Base-by-base conservation (phyloP, 768 basidiomycete species). In the Tubosaeta sp. region DNA sequence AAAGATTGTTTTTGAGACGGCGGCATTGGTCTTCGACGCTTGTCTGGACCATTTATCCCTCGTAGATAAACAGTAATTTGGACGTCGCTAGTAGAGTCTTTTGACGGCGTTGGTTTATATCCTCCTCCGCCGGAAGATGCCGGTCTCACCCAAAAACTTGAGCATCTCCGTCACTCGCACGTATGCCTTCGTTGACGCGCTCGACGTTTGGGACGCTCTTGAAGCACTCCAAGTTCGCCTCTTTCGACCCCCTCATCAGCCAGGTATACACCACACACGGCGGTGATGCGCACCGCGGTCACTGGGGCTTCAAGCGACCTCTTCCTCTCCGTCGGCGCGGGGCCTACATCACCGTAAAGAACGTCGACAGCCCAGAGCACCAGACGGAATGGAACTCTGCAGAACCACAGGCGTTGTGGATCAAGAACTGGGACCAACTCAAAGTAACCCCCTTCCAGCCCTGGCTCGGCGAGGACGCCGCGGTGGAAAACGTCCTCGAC, bases 1-100 rank as follows among this genome's bases (percentile, higher is more conserved):
- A 83, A 80, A 84, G 87, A 91, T 79, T 90, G 89, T 91, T 91
- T 91, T 90, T 80, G 86, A 87, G 86, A 74, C 65, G 62, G 46
- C 69, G 11, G 25, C 13, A 5, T 66, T 68, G 46, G 48, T 91
- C 86, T 89, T 67, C 86, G 85, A 88, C 88, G 80, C 76, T 85
- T 90, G 88, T 91, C 88, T 91, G 88, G 88, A 85, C 88, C 79
- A 72, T 84, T 83, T 78, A 75, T 81, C 79, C 85, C 73, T 82
- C 67, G 69, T 73, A 77, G 78, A 71, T 65, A 75, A 79, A 87
- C 73, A 81, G 88, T 80, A 91, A 91, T 90, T 89, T 85, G 78
- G 70, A 85, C 86, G 83, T 81, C 88, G 85, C 72, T 67, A 69
- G 61, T 0, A 10, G 65, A 9, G 72, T 25, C 6, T 22, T 48